Percentiles rank a stretch among this genome's conserved stretches.
phyloP scores from a whole-genome alignment of 2,329 filamentous ascomycete species.

The Exophiala aquamarina region DNA sequence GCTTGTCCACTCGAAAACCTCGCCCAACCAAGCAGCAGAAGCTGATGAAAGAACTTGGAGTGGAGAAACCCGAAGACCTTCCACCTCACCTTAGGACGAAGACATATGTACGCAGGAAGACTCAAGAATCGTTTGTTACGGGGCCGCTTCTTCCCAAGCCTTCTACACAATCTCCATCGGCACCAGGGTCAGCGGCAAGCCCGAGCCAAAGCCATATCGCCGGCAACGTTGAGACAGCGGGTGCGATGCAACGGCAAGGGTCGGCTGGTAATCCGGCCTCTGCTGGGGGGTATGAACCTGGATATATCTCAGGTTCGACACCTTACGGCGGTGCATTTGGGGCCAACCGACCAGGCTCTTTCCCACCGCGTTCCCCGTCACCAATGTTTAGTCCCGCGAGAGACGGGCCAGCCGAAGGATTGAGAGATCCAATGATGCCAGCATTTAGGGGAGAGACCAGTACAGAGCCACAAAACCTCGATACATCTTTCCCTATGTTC shows the following conservation, averaged over 20 bases:
- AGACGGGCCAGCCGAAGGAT: constrained; percentile 15
- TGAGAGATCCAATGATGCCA: constrained; percentile 27
- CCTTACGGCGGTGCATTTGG: constrained; percentile 30
- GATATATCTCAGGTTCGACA: constrained; percentile 12
- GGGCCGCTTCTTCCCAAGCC: constrained; percentile 23
- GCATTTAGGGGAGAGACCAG: constrained; percentile 12
- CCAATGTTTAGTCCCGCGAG: constrained; percentile 44
- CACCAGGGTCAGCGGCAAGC: constrained; percentile 27
- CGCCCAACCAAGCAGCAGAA: constrained; percentile 96
- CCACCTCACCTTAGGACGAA: constrained; percentile 81
- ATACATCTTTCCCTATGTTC: constrained; percentile 32
- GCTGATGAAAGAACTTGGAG: constrained; percentile 82
- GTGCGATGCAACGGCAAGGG: constrained; percentile 32
- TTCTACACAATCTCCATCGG: constrained; percentile 27
- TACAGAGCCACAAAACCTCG: constrained; percentile 30
- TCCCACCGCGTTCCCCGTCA: constrained; percentile 41
- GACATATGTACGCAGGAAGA: constrained; percentile 72
- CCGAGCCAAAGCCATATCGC: constrained; percentile 29
- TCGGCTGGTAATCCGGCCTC: constrained; percentile 35
- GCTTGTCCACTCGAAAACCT: constrained; percentile 89
- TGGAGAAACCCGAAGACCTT: constrained; percentile 86
- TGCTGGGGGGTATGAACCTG: constrained; percentile 14
- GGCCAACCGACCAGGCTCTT: constrained; percentile 30
- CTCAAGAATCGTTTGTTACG: constrained; percentile 40
- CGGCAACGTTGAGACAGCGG: constrained; percentile 28